Evolutionary conservation across 2,329 filamentous ascomycete genomes (phyloP).

Genomic region (Tympanopsis confertula): DNA sequence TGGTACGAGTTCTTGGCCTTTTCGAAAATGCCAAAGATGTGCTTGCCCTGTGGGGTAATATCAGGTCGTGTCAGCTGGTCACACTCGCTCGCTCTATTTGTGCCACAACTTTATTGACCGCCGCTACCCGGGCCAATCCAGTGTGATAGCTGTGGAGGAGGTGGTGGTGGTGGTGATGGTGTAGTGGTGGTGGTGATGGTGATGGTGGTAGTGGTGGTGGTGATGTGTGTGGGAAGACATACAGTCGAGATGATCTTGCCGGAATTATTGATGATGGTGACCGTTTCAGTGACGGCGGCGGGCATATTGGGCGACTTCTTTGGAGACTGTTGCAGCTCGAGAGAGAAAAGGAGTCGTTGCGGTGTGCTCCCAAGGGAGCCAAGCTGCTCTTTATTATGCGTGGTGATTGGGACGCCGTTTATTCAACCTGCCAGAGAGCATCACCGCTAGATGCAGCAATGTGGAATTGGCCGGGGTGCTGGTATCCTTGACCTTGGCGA

Average conservation of each 20-base stretch:
- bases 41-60: conserved; percentile 56
- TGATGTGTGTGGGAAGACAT: conserved; percentile 21
- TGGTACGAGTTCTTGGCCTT: conserved; percentile 81
- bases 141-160: neutral
- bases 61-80: conserved; percentile 4
- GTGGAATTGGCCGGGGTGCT: too few relatives aligned
- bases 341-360: too few relatives aligned
- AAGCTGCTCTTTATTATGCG: too few relatives aligned
- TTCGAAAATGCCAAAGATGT: conserved; percentile 80
- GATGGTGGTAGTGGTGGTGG: neutral
- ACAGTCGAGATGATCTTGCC: conserved; percentile 85
- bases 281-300: conserved; percentile 52
- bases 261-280: conserved; percentile 82
- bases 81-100: conserved; percentile 2
- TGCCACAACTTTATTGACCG: conserved; percentile 2
- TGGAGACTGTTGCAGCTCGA: too few relatives aligned
- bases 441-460: too few relatives aligned
- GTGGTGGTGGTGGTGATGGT: neutral
- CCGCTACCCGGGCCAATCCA: conserved; percentile 3
- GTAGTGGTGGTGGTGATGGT: neutral
- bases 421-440: too few relatives aligned
- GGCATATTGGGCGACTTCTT: too few relatives aligned
- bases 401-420: too few relatives aligned
- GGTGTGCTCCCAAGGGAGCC: too few relatives aligned
- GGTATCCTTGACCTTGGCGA: too few relatives aligned